Base-by-base conservation (phyloP, 2,329 filamentous ascomycete genomes). In the Plectosphaerella plurivora region DNA sequence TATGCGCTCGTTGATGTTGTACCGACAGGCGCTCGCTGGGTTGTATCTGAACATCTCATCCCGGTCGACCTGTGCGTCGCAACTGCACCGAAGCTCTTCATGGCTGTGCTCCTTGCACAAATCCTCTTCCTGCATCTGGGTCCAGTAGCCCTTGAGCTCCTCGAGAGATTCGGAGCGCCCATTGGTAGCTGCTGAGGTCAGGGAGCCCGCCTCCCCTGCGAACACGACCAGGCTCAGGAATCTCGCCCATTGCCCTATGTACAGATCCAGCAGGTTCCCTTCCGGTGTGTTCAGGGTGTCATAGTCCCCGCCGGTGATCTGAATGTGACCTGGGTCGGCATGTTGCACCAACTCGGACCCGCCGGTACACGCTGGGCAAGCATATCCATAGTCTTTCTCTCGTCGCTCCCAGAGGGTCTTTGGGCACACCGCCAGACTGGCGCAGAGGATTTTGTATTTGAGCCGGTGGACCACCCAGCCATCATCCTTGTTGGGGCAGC, bases 91-190 rank as follows among this genome's bases (percentile, higher is more conserved):
- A 9, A 49, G 41, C 15, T 46, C 37, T 15, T 45, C 20, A 12
- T 57, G 55, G 41, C 39, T 42, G 18, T 53, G 12, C 39, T 56
- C 52, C 48, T 57, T 57, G 50, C 55, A 57, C 25, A 49, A 49
- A 5, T 50, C 44, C 50, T 57, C 55, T 20, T 20, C 28, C 4
- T 12, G 10, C 22, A 42, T 35, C 22, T 22, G n/a, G 18, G n/a
- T 36, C 35, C 36, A 33, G 36, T 16, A 8, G 18, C 10, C 14
- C 28, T 28, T 20, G 22, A 41, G 10, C 16, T 41, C 36, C 8
- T 41, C 36, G 28, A 18, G 16, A 16, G 6, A n/a, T 24, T 28
- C 28, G 9, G 10, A 7, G 9, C 5, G 11, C 45, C 24, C 9
- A 28, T 22, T 22, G 3, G 22, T 22, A 22, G 22, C 22, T 22